Base-by-base conservation (phyloP, 257 asterid genomes). In the Primulina eburnea region DNA sequence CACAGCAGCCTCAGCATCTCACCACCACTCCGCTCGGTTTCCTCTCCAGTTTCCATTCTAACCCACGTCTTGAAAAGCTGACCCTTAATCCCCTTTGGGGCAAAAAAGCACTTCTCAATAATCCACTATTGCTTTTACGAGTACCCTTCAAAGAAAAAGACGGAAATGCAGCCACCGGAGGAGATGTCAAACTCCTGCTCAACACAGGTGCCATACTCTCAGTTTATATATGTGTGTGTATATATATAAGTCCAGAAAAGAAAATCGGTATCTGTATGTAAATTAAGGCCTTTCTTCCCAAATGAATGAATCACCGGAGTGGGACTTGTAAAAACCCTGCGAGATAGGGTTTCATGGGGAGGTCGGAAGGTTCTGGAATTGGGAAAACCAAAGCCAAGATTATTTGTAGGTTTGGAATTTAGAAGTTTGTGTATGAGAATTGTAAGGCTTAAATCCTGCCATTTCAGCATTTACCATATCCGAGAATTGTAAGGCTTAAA, bases 1-100 rank as follows among this genome's bases (percentile, higher is more conserved):
- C 55, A 94, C 96, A 26, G 95, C 77, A 38, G 85, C 90, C 43
- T 89, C 96, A n/a, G 71, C 99, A 94, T 64, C 87, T 85, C 70
- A 94, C 96, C 68, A 83, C 89, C 72, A 88, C 88, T 58, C 86
- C 62, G 56, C 73, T 78, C 43, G 79, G 84, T 70, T 82, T 80
- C 68, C 77, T 79, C 84, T 81, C 91, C 68, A 82, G 61, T 74
- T 80, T 91, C 92, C 95, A 90, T 76, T 73, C 86, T 76, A 94
- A 75, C 52, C 89, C 95, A 68, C 92, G 82, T 68, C 79, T 73
- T 2, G 72, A 73, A 56, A 86, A 70, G 32, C 84, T 67, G 73
- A 80, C 81, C 62, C 75, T 93, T 10, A 82, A 64, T 20, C 90
- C 89, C 83, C 76, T 85, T 52, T 71, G 70, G 16, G 92, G 89